A percentile compares a stretch with the other conserved stretches of the same genome.
Conservation (phyloP, 768 basidiomycete genomes). For the Boletus barrowsii region DNA sequence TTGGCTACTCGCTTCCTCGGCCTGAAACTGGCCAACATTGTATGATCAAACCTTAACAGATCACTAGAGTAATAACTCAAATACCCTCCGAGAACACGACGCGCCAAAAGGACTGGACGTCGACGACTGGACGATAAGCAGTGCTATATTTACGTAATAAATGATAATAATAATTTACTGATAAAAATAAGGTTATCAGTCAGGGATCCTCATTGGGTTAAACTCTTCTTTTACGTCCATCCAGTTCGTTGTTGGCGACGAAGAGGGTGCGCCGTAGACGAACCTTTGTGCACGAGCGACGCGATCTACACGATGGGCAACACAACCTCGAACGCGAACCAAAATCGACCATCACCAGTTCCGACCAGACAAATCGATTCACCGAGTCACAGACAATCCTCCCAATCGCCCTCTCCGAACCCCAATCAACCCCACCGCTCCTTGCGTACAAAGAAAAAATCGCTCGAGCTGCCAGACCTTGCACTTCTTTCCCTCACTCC, state of each 20-base stretch:
- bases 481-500: slow-evolving; percentile 48
- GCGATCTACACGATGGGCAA: slow-evolving; percentile 33
- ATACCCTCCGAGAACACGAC: no score
- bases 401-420: slow-evolving; percentile 40
- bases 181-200: slow-evolving; percentile 22
- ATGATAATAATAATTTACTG: slow-evolving; percentile 9
- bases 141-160: slow-evolving; percentile 5
- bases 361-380: slow-evolving; percentile 27
- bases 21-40: not conserved
- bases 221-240: slow-evolving; percentile 34
- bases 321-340: slow-evolving; percentile 31
- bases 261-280: slow-evolving; percentile 11
- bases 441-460: slow-evolving; percentile 65
- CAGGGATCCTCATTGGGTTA: slow-evolving; percentile 23
- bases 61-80: no score
- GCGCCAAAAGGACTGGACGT: no score
- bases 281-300: slow-evolving; percentile 14
- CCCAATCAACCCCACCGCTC: slow-evolving; percentile 53
- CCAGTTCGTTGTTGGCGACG: slow-evolving; percentile 22
- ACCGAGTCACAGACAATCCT: slow-evolving; percentile 13
- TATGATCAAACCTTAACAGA: no score
- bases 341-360: slow-evolving; percentile 26
- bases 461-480: slow-evolving; percentile 75
- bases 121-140: not conserved
- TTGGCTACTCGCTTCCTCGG: slow-evolving; percentile 4